A percentile compares a stretch with the other conserved stretches of the same genome.
phyloP scores from a whole-genome alignment of 2,329 filamentous ascomycete species.

The Phyllosticta paracitricarpa region DNA sequence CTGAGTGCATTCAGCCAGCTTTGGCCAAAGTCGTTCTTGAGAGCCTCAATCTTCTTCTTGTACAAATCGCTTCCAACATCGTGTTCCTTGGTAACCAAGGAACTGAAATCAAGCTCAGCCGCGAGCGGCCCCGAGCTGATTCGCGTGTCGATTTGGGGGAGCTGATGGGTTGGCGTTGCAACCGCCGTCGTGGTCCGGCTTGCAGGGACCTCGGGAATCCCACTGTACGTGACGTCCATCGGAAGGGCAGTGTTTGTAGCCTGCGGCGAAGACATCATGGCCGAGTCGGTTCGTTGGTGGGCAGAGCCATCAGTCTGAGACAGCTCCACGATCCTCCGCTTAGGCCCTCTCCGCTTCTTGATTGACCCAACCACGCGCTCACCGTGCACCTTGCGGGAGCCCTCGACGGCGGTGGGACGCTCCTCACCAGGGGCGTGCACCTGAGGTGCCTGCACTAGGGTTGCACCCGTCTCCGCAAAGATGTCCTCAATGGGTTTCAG shows the following conservation, averaged over 20 bases:
- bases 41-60: conserved; percentile 74
- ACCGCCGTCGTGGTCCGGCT: conserved; percentile 4
- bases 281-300: conserved; percentile 7
- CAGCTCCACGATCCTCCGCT: conserved; percentile 49
- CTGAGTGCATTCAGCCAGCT: conserved; percentile 80
- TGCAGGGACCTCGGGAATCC: conserved; percentile 22
- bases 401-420: neutral
- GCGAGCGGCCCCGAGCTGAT: conserved; percentile 18
- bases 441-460: neutral
- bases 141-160: conserved; percentile 13
- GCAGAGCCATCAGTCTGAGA: conserved; percentile 31
- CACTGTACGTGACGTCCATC: conserved; percentile 13
- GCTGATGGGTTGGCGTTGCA: conserved; percentile 4
- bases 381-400: neutral
- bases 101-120: conserved; percentile 5
- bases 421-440: neutral
- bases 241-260: neutral
- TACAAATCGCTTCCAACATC: conserved; percentile 67
- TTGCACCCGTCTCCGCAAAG: neutral
- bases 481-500: conserved; percentile 51
- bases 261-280: conserved; percentile 6
- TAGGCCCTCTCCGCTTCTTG: conserved; percentile 38
- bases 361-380: conserved; percentile 5
- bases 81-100: conserved; percentile 40
- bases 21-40: conserved; percentile 76